Base-by-base conservation (phyloP, 2,329 filamentous ascomycete genomes). In the Blastomyces gilchristii region DNA sequence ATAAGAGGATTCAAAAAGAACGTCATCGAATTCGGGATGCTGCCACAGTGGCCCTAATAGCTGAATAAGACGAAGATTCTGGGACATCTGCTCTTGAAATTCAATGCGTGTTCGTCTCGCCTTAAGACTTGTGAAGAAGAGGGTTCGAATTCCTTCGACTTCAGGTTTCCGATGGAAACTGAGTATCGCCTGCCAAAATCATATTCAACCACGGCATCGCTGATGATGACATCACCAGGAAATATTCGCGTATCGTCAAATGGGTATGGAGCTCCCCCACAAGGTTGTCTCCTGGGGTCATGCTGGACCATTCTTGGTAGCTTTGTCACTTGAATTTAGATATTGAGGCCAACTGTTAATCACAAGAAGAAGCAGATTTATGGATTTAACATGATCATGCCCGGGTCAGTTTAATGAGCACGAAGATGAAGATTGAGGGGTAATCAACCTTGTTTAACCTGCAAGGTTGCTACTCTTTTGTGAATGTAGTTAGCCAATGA, bases 191-290 rank as follows among this genome's bases (percentile, higher is more conserved):
- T 58, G 9, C 71, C 72, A 53, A 69, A 69, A 62, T 74, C 70
- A 45, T 56, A 56, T 56, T 22, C 53, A 50, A 71, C 60, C 39
- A 74, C 58, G 0, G 62, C 60, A 12, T 65, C 67, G 64, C 72
- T 70, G 54, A 74, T 70, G 37, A 73, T 61, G 4, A 73, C 68
- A 63, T 75, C 72, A 14, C 73, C 72, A 8, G 74, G 69, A n/a
- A 56, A 56, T 18, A 56, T 39, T 37, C 39, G 31, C 4, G 12
- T 4, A 37, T 56, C 7, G 16, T 31, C 18, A 56, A 5, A 39
- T 14, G 69, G 65, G 71, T 34, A 58, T 1, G 74, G 75, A 11
- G 74, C 69, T 5, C 72, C 76, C 0, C 77, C 78, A 54, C 77
- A 79, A 6, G 49, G 4, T 52, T 6, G 25, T 1, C 49, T 52